A percentile compares a stretch with the other conserved stretches of the same genome.
These are phyloP conservation scores for Poa pratensis DNA, from an alignment of 176 grass and related monocot genomes.

Conservation along the genomic window DNA sequence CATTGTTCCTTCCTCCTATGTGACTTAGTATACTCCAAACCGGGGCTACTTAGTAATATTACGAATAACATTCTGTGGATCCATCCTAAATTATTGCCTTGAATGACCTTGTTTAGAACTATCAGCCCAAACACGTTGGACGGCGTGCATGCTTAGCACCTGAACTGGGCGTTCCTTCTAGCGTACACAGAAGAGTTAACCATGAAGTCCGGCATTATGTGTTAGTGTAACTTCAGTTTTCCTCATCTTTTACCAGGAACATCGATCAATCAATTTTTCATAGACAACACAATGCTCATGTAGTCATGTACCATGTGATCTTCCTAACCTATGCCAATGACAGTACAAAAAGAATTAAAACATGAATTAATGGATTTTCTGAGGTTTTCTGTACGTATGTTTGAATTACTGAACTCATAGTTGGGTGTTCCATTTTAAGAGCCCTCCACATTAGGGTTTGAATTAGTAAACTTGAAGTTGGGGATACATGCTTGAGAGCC, in stretches of 20 bases:
- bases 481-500: neutral
- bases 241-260: neutral
- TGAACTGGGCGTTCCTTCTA: no score
- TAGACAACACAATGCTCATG: neutral
- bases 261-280: neutral
- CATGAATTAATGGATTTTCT: neutral
- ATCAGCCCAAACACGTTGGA: neutral
- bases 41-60: neutral
- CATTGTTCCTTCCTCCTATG: neutral
- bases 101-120: neutral
- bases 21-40: conserved; percentile 7
- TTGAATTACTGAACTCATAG: neutral
- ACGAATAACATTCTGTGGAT: neutral
- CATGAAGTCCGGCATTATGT: neutral
- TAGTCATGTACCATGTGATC: neutral
- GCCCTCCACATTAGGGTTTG: neutral
- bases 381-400: neutral
- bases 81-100: neutral
- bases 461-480: neutral
- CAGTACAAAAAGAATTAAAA: neutral
- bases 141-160: neutral
- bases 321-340: conserved; percentile 9
- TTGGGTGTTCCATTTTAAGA: conserved; percentile 5
- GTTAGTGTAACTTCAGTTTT: neutral
- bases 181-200: neutral